Percentiles rank a stretch among this genome's conserved stretches.
These are phyloP conservation scores for Yamadazyma jaroonii DNA, from an alignment of 1,139 yeast genomes.

Conservation along the genomic window DNA sequence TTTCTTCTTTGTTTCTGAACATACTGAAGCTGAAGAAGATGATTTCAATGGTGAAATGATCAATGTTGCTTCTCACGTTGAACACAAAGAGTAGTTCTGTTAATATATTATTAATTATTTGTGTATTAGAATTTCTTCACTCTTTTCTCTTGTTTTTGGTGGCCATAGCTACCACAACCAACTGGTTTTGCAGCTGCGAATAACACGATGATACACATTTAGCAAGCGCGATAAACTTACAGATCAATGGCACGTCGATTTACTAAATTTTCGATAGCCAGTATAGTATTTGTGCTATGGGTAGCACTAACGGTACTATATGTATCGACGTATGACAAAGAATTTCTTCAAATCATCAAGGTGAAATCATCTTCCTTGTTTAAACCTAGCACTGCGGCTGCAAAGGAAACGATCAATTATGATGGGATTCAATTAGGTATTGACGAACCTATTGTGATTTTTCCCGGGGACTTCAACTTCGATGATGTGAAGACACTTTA, in stretches of 20 bases:
- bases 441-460: not conserved
- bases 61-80: conserved; percentile 4
- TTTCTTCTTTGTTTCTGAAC: conserved; percentile 43
- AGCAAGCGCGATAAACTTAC: too few species aligned
- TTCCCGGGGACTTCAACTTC: not conserved
- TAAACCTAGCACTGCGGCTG: not conserved
- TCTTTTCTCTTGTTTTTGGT: too few species aligned
- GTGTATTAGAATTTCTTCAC: not conserved
- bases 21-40: conserved; percentile 40
- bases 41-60: conserved; percentile 21
- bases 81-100: not conserved
- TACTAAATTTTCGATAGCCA: too few species aligned
- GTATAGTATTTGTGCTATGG: too few species aligned
- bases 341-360: not conserved
- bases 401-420: too few species aligned
- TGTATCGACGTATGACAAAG: not conserved
- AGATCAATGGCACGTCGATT: too few species aligned
- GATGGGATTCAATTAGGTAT: too few species aligned
- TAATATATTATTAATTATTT: not conserved
- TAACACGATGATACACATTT: too few species aligned
- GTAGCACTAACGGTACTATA: not conserved
- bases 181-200: too few species aligned
- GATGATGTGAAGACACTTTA: not conserved
- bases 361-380: not conserved
- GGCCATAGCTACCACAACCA: too few species aligned